Conservation (phyloP, 768 basidiomycete species). For the Tricholomella constricta region DNA sequence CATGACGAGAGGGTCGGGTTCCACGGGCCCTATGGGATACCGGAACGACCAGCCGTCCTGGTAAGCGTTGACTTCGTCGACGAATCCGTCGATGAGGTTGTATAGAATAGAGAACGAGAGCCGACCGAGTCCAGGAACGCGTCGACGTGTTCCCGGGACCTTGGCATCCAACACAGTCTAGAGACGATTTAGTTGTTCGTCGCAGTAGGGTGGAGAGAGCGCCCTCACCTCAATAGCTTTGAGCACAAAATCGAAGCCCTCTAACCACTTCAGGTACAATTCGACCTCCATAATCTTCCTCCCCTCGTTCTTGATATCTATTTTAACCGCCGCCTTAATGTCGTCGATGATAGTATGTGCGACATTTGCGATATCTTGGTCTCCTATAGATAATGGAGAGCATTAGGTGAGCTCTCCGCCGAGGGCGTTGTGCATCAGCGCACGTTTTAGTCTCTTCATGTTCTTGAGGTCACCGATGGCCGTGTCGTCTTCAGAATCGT, state of each 20-base stretch:
- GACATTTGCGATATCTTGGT: conserved; percentile 21
- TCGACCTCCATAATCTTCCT: conserved; percentile 42
- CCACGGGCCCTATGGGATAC: conserved; percentile 23
- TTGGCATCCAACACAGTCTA: conserved; percentile 41
- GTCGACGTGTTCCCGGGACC: conserved; percentile 36
- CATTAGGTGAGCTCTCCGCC: not conserved
- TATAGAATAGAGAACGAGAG: conserved; percentile 43
- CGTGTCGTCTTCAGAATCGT: conserved; percentile 12
- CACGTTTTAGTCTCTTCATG: conserved; percentile 18
- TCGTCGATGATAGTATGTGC: conserved; percentile 35
- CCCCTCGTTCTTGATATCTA: conserved; percentile 25
- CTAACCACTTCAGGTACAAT: conserved; percentile 44
- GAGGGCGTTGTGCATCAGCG: not conserved
- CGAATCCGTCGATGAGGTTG: conserved; percentile 44
- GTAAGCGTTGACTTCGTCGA: conserved; percentile 44
- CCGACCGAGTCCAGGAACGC: conserved; percentile 39
- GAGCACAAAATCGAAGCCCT: conserved; percentile 39
- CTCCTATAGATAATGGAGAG: conserved; percentile 11
- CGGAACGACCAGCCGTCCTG: conserved; percentile 44
- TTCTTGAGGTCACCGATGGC: conserved; percentile 19
- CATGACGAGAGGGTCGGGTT: conserved; percentile 40
- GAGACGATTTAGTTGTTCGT: not conserved
- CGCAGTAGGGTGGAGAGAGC: not conserved
- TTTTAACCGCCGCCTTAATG: conserved; percentile 33
- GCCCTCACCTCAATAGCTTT: conserved; percentile 38